phyloP scores from a whole-genome alignment of 352 stramenopile species.

The Pythium coloratum region DNA sequence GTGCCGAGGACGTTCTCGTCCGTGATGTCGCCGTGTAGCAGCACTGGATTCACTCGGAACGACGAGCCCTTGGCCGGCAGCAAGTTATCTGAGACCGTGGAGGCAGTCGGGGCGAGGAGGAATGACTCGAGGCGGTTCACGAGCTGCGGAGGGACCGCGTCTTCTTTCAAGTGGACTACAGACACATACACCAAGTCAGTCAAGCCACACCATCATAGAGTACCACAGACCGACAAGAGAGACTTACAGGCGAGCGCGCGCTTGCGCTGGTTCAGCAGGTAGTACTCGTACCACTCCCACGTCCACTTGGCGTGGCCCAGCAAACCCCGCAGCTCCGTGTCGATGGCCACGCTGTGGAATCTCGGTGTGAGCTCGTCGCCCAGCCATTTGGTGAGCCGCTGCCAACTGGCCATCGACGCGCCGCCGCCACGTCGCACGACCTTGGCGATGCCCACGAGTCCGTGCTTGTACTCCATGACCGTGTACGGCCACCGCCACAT shows the following conservation, averaged over 20 bases:
- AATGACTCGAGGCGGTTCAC: conserved; percentile 63
- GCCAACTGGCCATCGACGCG: conserved; percentile 49
- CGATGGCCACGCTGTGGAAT: conserved; percentile 59
- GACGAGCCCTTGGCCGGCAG: conserved; percentile 35
- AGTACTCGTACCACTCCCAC: conserved; percentile 84
- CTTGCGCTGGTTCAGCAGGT: conserved; percentile 69
- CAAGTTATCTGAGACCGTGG: conserved; percentile 36
- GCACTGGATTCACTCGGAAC: conserved; percentile 36
- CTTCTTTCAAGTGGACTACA: conserved; percentile 59
- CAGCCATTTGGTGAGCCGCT: conserved; percentile 56
- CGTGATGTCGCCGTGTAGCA: conserved; percentile 84
- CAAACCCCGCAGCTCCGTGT: conserved; percentile 42
- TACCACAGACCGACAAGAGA: not conserved
- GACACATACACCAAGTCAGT: conserved; percentile 16
- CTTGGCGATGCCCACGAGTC: conserved; percentile 48
- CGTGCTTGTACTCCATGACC: conserved; percentile 66
- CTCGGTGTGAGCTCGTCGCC: conserved; percentile 55
- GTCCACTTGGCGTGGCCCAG: conserved; percentile 63
- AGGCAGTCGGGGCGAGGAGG: conserved; percentile 35
- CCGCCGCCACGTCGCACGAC: conserved; percentile 51
- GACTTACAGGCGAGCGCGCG: conserved; percentile 67
- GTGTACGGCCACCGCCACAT: conserved; percentile 88
- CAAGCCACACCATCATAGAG: not conserved
- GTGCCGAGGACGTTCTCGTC: conserved; percentile 81
- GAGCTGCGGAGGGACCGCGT: conserved; percentile 56